These are phyloP conservation scores for Anacardium occidentale DNA, from an alignment of 345 rosid genomes.

Conservation along the genomic window DNA sequence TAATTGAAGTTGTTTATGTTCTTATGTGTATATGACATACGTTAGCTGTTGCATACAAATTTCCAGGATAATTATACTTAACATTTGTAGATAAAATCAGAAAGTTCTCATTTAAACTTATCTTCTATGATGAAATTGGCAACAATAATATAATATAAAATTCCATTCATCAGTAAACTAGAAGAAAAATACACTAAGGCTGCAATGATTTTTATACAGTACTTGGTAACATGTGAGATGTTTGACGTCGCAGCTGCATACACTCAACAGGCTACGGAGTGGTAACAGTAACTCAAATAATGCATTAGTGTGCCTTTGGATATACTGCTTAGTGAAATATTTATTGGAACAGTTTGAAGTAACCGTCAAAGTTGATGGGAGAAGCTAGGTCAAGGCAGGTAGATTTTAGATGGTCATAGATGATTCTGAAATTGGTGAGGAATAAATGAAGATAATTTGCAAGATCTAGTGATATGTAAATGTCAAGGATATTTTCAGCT, in stretches of 20 bases:
- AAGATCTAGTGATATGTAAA: neutral
- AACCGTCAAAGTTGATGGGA: neutral
- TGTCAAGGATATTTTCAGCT: neutral
- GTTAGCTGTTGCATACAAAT: neutral
- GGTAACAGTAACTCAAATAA: too few species aligned
- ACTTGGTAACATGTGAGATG: too few species aligned
- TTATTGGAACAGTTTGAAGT: neutral
- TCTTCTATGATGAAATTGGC: neutral
- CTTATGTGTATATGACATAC: neutral
- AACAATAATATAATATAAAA: neutral
- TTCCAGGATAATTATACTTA: neutral
- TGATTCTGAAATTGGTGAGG: neutral
- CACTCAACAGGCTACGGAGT: too few species aligned
- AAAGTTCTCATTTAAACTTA: neutral
- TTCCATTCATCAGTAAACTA: neutral
- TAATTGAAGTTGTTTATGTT: neutral
- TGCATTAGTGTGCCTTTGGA: too few species aligned
- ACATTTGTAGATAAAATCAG: neutral
- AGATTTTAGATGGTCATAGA: neutral
- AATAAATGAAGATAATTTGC: neutral
- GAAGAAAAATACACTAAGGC: too few species aligned
- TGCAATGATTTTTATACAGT: too few species aligned
- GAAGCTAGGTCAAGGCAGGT: neutral
- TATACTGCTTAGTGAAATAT: too few species aligned
- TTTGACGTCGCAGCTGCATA: too few species aligned